Evolutionary conservation across 2,329 filamentous ascomycete species (phyloP), one percentile per base, ranked within the genome.

Genomic region (Penicillium sp.): DNA sequence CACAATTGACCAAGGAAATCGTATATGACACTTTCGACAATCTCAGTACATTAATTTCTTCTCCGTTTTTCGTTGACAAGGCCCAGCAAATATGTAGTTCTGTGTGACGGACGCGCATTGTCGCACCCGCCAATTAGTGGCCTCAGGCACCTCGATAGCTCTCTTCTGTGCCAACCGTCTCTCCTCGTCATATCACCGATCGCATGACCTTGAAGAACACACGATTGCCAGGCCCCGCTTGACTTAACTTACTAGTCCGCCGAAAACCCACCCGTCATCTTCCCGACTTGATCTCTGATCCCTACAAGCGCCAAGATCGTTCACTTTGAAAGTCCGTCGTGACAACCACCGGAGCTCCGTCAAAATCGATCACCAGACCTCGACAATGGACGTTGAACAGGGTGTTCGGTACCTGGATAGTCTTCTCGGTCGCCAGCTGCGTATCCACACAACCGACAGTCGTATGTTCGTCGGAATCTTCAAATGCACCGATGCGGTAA

Each of bases 401-500:
- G 71, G 72, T 49, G 62, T 68, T 21, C 61, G 67, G 45, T 77
- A 75, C 54, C 60, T 77, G 39, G 68, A 75, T 33, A 83, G 85
- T 23, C 82, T 95, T 46, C 78, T 95, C 47, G 89, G 89, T 70
- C 89, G 89, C 70, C 89, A 84, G 36, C 76, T 97, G 31, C 86
- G 91, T 52, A 77, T 97, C 49, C 83, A 88, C 63, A 89, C 88
- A 13, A 89, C 85, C 4, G 93, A 97, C 69, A 85, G 84, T 15
- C 89, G 94, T 54, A 85, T 96, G 70, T 99, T 97, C 72, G 84
- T 91, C 50, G 94, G 94, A 18, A 81, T 85, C 58, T 89, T 99
- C 75, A 96, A 95, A 74, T 99, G 94, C 77, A 96, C 92, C 28
- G 94, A 99, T 77, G 85, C 88, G 54, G 91, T 95, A 76, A 46